Evolutionary conservation across 306 rosid species (phyloP), one percentile per base, ranked within the genome.

Genomic region (Medicago arabica): DNA sequence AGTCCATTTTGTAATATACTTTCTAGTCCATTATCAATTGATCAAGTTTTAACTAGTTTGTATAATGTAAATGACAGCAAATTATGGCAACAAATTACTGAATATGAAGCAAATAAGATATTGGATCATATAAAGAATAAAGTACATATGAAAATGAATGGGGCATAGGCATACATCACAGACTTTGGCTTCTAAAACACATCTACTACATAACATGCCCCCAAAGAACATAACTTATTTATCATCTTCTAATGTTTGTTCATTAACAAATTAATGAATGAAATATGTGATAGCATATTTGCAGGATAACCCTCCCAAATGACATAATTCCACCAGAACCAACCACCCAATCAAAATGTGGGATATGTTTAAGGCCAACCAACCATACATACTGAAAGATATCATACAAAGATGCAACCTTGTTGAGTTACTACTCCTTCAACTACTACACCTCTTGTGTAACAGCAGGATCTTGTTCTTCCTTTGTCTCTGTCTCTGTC

Each of bases 391-490:
- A 14, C 28, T 5, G 16, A 34, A 21, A 65, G 70, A 55, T 17
- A 40, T 21, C 72, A 49, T 10, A 54, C 68, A 50, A 54, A 15
- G 38, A 25, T 53, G 75, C 55, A 40, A 73, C 51, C 72, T 67
- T 43, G 39, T 21, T 67, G n/a, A 49, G 9, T n/a, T 50, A 31
- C 19, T 17, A 39, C 28, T 40, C 53, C 18, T 1, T 40, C 44
- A 8, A 66, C 54, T 72, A 67, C 43, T 72, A 65, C 57, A 0
- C 72, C 72, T 79, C 83, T 55, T 63, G 74, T 13, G 77, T 28
- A 15, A 58, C 19, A 21, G 70, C 74, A 18, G 62, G 16, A 34
- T 50, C 62, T 50, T 79, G 72, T 18, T 83, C 67, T 19, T 53
- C 76, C 47, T 51, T 62, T 10, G 79, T 1, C 13, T 85, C 28